A percentile compares a stretch with the other conserved stretches of the same genome.
phyloP scores from a whole-genome alignment of 2,329 filamentous ascomycete genomes.

The Fusarium scirpi region DNA sequence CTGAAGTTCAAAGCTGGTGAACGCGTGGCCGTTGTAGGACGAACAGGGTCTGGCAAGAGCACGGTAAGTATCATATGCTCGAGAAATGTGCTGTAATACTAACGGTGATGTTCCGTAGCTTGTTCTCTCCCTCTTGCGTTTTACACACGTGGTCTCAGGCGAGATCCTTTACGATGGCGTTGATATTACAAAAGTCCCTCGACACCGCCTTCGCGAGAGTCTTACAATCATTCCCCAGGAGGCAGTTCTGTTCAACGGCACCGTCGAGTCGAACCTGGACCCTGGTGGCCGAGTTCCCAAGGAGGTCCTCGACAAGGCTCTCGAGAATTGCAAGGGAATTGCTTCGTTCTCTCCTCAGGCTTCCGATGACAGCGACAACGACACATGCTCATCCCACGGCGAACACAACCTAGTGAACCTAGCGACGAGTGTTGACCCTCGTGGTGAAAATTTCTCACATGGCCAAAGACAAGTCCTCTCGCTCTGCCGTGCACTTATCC shows the following conservation, averaged over 20 bases:
- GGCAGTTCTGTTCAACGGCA: slow-evolving; percentile 67
- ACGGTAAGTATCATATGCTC: slow-evolving; percentile 65
- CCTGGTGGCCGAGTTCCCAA: slow-evolving; percentile 69
- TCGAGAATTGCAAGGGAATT: slow-evolving; percentile 72
- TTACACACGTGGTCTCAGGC: slow-evolving; percentile 64
- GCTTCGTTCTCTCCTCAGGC: slow-evolving; percentile 61
- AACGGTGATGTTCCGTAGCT: slow-evolving; percentile 48
- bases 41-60: slow-evolving; percentile 86
- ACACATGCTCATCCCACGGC: slow-evolving; percentile 29
- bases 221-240: slow-evolving; percentile 71
- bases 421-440: slow-evolving; percentile 62
- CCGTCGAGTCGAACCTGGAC: slow-evolving; percentile 70
- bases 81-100: slow-evolving; percentile 11
- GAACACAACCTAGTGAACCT: slow-evolving; percentile 51
- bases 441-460: slow-evolving; percentile 68
- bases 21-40: slow-evolving; percentile 82
- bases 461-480: slow-evolving; percentile 70
- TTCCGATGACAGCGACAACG: slow-evolving; percentile 49
- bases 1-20: slow-evolving; percentile 72
- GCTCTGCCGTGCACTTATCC: slow-evolving; percentile 67
- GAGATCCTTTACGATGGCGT: slow-evolving; percentile 67
- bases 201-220: slow-evolving; percentile 63
- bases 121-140: slow-evolving; percentile 66
- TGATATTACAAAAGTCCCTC: slow-evolving; percentile 65
- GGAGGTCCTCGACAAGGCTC: slow-evolving; percentile 66